phyloP scores from a whole-genome alignment of 257 asterid genomes.

The Fraxinus americana region DNA sequence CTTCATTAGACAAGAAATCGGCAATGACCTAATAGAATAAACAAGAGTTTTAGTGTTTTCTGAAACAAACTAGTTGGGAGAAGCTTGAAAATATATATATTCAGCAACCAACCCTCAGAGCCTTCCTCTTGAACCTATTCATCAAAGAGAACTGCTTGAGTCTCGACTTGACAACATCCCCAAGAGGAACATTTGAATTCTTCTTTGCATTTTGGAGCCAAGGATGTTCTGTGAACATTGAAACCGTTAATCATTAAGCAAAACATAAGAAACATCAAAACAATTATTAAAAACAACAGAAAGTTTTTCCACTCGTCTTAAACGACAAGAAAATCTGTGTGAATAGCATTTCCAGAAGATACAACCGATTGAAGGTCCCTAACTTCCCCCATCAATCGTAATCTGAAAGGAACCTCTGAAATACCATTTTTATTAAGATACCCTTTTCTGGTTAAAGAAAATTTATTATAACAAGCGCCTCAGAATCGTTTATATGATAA shows the following conservation, averaged over 20 bases:
- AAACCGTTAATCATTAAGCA: conserved; percentile 19
- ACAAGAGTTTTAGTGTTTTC: conserved; percentile 22
- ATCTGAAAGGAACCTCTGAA: neutral
- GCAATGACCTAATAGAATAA: conserved; percentile 76
- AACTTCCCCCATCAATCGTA: neutral
- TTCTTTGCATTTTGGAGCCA: conserved; percentile 94
- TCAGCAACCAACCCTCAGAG: conserved; percentile 76
- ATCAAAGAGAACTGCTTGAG: conserved; percentile 90
- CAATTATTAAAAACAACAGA: neutral
- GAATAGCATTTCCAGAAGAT: conserved; percentile 10
- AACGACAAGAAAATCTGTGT: neutral
- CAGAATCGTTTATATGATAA: neutral
- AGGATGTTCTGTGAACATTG: conserved; percentile 62
- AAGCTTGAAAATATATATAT: conserved; percentile 4
- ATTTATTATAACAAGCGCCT: neutral
- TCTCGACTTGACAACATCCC: conserved; percentile 93
- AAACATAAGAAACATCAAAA: conserved; percentile 18
- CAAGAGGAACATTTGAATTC: conserved; percentile 92
- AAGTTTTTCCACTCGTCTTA: neutral
- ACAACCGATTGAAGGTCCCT: conserved; percentile 13
- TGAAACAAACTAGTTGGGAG: conserved; percentile 16
- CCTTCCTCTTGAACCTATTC: conserved; percentile 97
- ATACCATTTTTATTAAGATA: neutral
- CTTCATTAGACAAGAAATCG: conserved; percentile 90
- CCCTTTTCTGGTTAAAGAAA: neutral